Evolutionary conservation across 2,329 filamentous ascomycete genomes (phyloP), one percentile per base, ranked within the genome.

Genomic region (Colletotrichum karsti): DNA sequence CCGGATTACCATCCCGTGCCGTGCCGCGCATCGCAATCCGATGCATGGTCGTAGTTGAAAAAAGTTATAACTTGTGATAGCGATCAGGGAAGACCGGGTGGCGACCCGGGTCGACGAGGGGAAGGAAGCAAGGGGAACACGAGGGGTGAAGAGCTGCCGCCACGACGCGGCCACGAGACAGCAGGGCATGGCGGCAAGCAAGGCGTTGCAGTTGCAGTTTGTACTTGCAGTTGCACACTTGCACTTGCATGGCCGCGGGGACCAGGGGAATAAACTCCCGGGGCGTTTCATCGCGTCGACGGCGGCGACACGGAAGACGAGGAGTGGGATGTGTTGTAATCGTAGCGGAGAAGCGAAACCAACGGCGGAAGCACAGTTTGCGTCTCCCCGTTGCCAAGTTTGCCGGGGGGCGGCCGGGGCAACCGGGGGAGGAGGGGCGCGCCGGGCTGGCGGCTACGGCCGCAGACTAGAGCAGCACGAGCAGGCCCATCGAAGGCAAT

Each of bases 81-180:
- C 20, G 24, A 60, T 50, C 37, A 58, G 26, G 18, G 35, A 37
- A 35, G 30, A 20, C 22, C 15, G 53, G 54, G n/a, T n/a, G 53
- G 60, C 37, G 53, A 26, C 60, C n/a, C 22, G 37, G 35, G 28
- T 33, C 10, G 28, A 35, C 28, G n/a, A 33, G 13, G 46, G 46
- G 42, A 39, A 15, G 41, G 35, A 41, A 35, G 63, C 50, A 48
- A 37, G 53, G 65, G 60, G 44, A 59, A 59, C 53, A 59, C 37
- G 60, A 67, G 60, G 64, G 44, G 39, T 67, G 60, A 67, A 67
- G 62, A 67, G 53, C 60, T 54, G 65, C 39, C 60, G 60, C 60
- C 65, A 54, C 12, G 53, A 64, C 54, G 65, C 60, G 53, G 18
- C 60, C 60, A 54, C 35, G 39, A 48, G 53, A 67, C 28, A 58